Conservation (phyloP, 495 filamentous ascomycete species). For the Penicillium subrubescens region DNA sequence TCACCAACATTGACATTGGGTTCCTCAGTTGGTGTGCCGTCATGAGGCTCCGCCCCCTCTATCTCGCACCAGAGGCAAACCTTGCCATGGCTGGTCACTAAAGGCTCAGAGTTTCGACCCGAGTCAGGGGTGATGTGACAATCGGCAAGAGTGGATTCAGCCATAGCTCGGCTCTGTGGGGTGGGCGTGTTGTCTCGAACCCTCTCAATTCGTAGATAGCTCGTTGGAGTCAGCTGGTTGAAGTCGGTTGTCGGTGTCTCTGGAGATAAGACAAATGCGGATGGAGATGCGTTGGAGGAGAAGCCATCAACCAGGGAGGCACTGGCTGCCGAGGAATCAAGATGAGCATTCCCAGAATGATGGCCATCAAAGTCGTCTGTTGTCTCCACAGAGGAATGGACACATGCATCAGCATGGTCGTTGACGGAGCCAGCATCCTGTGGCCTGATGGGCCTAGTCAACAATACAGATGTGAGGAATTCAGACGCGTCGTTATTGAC, state of each 20-base stretch:
- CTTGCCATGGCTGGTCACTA: slow-evolving; percentile 19
- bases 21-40: background rate
- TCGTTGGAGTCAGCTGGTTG: too few relatives aligned
- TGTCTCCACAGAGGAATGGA: background rate
- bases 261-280: background rate
- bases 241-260: background rate
- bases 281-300: background rate
- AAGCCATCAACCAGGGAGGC: background rate
- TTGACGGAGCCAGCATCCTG: too few relatives aligned
- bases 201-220: too few relatives aligned
- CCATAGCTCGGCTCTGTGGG: background rate
- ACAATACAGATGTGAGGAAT: background rate
- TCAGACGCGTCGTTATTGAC: background rate
- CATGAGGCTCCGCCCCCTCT: background rate
- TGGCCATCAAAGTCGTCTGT: background rate
- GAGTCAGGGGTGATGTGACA: background rate
- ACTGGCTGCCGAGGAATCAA: background rate
- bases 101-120: background rate
- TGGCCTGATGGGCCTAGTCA: too few relatives aligned
- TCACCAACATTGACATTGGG: background rate
- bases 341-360: too few relatives aligned
- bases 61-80: slow-evolving; percentile 28
- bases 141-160: background rate
- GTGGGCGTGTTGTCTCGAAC: background rate
- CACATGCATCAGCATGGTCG: background rate